Base-by-base conservation (phyloP, 495 filamentous ascomycete genomes). In the Penicillium roqueforti region DNA sequence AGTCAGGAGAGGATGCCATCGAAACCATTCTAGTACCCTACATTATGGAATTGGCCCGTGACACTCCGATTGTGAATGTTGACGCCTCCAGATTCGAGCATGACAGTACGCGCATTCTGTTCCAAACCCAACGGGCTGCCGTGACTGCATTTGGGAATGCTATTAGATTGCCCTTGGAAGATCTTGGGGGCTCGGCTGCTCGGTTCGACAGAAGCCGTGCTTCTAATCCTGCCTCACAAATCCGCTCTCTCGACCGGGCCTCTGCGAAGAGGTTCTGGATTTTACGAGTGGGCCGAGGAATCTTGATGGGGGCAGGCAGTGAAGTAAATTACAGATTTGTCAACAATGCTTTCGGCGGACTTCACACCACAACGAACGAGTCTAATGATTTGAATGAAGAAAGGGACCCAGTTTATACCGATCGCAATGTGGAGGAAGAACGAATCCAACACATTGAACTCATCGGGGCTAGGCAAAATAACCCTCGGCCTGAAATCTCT, bases 281-380 rank as follows among this genome's bases (percentile, higher is more conserved):
- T 14, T 61, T 84, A 22, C 80, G 79, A 38, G 82, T 88, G 6
- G 83, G 76, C 4, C 72, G 86, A 39, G 80, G 83, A 0, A 53
- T 89, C 3, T 59, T 90, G 44, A 77, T 86, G 78, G 80, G 79
- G 47, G 79, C 79, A n/a, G 80, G 75, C 0, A 75, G 77, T 46
- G 76, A 73, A 6, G 68, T 88, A 41, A 77, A 81, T 34, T 86
- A 79, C 67, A 67, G 66, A 9, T 82, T 78, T 56, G 78, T 83
- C 44, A 83, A 87, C 59, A 72, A 72, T 13, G 84, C 84, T 3
- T 89, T 88, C 58, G 81, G 83, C 22, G 85, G 83, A 3, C 61
- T 80, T 7, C 77, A 77, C 5, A 70, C 70, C 11, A 56, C 60
- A 14, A 10, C 69, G 4, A 60, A 71, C 13, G 68, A 68, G 26